Conservation (phyloP, 2,329 filamentous ascomycete species). For the Aspergillus viridinutans region DNA sequence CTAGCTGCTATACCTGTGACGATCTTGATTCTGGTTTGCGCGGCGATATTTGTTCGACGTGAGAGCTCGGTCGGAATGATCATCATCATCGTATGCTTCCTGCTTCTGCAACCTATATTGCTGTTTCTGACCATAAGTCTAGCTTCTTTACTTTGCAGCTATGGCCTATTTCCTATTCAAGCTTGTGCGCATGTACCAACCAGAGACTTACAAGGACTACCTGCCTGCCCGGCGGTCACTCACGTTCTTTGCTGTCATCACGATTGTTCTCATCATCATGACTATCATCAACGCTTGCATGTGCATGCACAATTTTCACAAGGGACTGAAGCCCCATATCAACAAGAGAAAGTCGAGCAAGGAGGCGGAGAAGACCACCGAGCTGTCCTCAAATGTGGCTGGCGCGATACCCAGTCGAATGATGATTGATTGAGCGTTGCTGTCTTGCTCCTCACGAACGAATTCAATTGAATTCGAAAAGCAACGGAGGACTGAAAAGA, state of each 20-base stretch:
- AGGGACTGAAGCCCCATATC: constrained; percentile 84
- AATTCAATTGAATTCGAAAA: background rate
- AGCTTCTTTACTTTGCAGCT: constrained; percentile 78
- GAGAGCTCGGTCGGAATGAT: constrained; percentile 79
- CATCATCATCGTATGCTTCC: constrained; percentile 60
- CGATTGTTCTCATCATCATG: constrained; percentile 78
- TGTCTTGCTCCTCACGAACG: background rate
- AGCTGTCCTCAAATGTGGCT: constrained; percentile 35
- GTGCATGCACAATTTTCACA: constrained; percentile 87
- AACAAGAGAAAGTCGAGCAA: constrained; percentile 52
- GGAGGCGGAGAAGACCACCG: constrained; percentile 48
- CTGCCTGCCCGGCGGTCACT: constrained; percentile 75
- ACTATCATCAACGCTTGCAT: constrained; percentile 84
- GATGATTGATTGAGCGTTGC: constrained; percentile 40
- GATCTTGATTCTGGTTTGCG: constrained; percentile 78
- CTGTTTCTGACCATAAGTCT: constrained; percentile 11
- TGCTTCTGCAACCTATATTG: constrained; percentile 1
- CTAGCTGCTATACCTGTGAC: constrained; percentile 87
- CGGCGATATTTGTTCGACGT: constrained; percentile 77
- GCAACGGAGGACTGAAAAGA: background rate
- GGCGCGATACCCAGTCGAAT: constrained; percentile 38
- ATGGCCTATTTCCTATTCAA: constrained; percentile 98
- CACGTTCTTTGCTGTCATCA: constrained; percentile 91
- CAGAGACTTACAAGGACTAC: constrained; percentile 59
- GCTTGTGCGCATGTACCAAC: constrained; percentile 88